phyloP scores from a whole-genome alignment of 805 yeast species.

The Lachancea sp. region DNA sequence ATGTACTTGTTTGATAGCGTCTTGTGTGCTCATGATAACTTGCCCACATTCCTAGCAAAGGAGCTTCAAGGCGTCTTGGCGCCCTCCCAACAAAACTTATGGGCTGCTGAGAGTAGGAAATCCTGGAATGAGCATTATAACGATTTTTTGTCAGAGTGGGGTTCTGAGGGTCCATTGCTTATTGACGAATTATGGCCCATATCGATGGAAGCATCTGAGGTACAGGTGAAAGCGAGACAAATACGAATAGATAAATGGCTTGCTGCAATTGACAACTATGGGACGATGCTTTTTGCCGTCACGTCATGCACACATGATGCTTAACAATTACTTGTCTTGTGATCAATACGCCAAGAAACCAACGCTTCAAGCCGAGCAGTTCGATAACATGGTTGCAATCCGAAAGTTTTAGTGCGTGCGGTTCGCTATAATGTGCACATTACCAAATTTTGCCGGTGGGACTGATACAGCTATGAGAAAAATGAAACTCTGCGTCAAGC shows the following conservation, averaged over 20 bases:
- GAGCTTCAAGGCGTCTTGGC: neutral
- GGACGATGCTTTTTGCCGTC: neutral
- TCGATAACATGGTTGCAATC: too few species aligned
- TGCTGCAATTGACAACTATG: neutral
- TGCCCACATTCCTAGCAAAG: neutral
- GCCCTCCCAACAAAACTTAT: neutral
- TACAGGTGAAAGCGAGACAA: neutral
- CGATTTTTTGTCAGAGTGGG: neutral
- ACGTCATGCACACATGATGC: neutral
- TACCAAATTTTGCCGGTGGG: too few species aligned
- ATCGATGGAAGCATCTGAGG: neutral
- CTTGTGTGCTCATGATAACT: neutral
- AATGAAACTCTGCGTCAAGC: too few species aligned
- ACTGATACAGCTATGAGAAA: too few species aligned
- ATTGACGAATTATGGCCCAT: slow-evolving; percentile 1
- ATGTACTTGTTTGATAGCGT: slow-evolving; percentile 3
- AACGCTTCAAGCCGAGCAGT: too few species aligned
- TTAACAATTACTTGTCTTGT: neutral
- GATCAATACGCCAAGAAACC: too few species aligned
- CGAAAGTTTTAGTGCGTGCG: too few species aligned
- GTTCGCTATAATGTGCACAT: too few species aligned
- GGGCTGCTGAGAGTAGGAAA: neutral
- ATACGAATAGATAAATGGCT: neutral
- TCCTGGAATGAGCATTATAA: neutral
- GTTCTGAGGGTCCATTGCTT: neutral